A percentile compares a stretch with the other conserved stretches of the same genome.
Conservation (phyloP, 2,329 filamentous ascomycete genomes). For the Fusarium sp. region DNA sequence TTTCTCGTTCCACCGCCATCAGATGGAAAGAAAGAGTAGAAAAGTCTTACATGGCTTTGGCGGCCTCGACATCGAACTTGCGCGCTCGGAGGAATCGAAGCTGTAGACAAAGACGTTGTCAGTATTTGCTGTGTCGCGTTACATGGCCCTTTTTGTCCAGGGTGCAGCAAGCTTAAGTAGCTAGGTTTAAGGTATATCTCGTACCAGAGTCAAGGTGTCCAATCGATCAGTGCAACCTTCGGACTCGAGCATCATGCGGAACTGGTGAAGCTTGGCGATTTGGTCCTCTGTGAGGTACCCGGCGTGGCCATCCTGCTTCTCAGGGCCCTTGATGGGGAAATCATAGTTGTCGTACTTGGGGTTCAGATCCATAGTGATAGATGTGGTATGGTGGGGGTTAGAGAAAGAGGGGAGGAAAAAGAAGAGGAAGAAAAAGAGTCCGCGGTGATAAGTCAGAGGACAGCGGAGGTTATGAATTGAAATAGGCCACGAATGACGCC, state of each 20-base stretch:
- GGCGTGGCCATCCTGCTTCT: conserved; percentile 78
- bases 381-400: conserved; percentile 37
- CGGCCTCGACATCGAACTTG: conserved; percentile 87
- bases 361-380: conserved; percentile 65
- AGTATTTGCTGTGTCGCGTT: conserved; percentile 12
- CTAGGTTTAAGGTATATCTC: conserved; percentile 42
- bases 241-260: conserved; percentile 85
- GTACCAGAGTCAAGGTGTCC: conserved; percentile 90
- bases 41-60: conserved; percentile 81
- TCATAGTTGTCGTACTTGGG: conserved; percentile 97
- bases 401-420: neutral
- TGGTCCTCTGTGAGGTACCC: conserved; percentile 87
- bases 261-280: conserved; percentile 87
- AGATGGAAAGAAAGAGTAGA: neutral
- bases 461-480: conserved; percentile 3
- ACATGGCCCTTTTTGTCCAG: conserved; percentile 9
- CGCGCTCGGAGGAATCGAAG: conserved; percentile 91
- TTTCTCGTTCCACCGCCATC: conserved; percentile 31
- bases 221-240: conserved; percentile 84
- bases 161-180: conserved; percentile 2
- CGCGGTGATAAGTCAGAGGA: neutral
- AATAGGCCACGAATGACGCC: conserved; percentile 8
- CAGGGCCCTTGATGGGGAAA: conserved; percentile 81
- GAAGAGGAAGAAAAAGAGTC: conserved; percentile 5
- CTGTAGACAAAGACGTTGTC: conserved; percentile 51